phyloP scores from a whole-genome alignment of 345 rosid species.

The Bruguiera parviflora region DNA sequence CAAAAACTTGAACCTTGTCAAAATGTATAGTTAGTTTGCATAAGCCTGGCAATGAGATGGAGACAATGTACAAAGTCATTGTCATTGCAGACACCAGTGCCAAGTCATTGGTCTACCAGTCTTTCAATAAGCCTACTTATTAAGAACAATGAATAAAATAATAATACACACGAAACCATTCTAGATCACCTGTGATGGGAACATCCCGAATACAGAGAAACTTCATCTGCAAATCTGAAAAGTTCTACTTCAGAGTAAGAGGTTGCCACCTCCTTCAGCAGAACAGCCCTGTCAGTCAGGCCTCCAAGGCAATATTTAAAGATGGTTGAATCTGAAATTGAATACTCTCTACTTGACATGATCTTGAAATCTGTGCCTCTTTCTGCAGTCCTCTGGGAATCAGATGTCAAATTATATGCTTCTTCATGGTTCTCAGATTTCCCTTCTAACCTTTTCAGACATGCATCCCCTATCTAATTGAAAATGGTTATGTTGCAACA shows the following conservation, averaged over 20 bases:
- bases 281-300: constrained; percentile 60
- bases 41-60: too few relatives aligned
- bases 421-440: constrained; percentile 36
- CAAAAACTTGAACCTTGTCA: not conserved
- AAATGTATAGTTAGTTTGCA: constrained; percentile 2
- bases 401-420: constrained; percentile 47
- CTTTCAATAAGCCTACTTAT: not conserved
- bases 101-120: not conserved
- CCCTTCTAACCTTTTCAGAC: constrained; percentile 30
- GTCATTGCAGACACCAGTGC: not conserved
- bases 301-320: constrained; percentile 84
- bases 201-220: constrained; percentile 80
- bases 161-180: not conserved
- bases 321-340: constrained; percentile 54
- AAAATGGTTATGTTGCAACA: not conserved
- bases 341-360: constrained; percentile 32
- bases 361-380: constrained; percentile 40
- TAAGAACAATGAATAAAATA: not conserved
- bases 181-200: constrained; percentile 72
- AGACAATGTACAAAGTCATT: not conserved
- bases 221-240: constrained; percentile 66
- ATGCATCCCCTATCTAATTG: constrained; percentile 35
- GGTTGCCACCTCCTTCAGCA: constrained; percentile 75
- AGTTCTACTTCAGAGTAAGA: constrained; percentile 62
- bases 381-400: constrained; percentile 54